phyloP scores from a whole-genome alignment of 2,329 filamentous ascomycete species.

The Arachnopeziza araneosa region DNA sequence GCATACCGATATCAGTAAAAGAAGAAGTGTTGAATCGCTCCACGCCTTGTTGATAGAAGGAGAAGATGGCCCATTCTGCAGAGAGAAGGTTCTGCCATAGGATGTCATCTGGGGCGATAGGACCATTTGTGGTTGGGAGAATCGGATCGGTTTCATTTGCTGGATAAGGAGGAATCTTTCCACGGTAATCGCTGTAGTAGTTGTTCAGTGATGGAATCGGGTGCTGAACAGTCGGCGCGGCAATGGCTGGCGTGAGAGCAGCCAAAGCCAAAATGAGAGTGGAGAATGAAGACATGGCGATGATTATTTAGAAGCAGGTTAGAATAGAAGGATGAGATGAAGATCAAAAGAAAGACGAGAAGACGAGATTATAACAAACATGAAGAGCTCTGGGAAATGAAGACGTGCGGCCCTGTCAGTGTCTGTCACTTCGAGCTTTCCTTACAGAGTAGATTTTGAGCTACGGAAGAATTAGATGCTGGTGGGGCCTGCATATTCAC shows the following conservation, averaged over 20 bases:
- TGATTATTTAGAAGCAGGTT: not conserved
- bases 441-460: too few relatives aligned
- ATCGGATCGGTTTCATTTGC: constrained; percentile 33
- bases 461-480: too few relatives aligned
- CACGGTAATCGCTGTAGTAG: constrained; percentile 32
- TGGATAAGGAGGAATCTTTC: constrained; percentile 33
- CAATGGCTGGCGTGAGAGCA: constrained; percentile 1
- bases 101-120: constrained; percentile 35
- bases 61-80: constrained; percentile 41
- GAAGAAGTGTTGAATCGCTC: constrained; percentile 34
- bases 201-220: constrained; percentile 31
- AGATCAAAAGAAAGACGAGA: too few relatives aligned
- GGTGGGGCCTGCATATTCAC: too few relatives aligned
- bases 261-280: not conserved
- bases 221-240: not conserved
- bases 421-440: too few relatives aligned
- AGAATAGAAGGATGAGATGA: not conserved
- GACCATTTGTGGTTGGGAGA: constrained; percentile 25
- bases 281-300: not conserved
- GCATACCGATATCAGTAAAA: constrained; percentile 33
- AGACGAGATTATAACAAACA: too few relatives aligned
- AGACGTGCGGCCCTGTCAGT: too few relatives aligned
- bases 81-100: constrained; percentile 40
- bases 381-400: too few relatives aligned
- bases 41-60: constrained; percentile 39